Evolutionary conservation across 306 rosid genomes (phyloP), one percentile per base, ranked within the genome.

Genomic region (Styphnolobium japonicum): DNA sequence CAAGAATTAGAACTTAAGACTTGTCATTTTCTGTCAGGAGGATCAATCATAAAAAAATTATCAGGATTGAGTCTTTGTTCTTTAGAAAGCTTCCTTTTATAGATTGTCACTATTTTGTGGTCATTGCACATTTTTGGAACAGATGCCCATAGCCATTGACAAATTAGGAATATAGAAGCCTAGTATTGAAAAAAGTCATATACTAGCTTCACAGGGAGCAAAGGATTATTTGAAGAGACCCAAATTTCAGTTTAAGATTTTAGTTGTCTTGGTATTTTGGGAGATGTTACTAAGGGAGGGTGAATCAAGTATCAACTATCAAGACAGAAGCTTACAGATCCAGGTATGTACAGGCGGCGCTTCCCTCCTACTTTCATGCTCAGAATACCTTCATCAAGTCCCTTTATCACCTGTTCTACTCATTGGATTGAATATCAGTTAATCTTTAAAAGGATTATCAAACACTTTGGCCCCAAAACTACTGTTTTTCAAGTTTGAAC

Each of bases 371-470:
- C 76, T 87, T 88, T 94, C 98, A 94, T 94, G 87, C 83, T 85
- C 85, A 94, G 67, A 7, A 94, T 76, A 39, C 98, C 98, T 88
- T 94, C 98, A 83, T 94, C 98, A 73, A 94, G 98, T 78, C 98
- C 98, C 84, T 88, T 88, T 86, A 94, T 88, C 74, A 94, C 98
- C 98, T 94, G 93, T 87, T 86, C 63, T 53, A 81, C 78, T 70
- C 83, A 76, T 40, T 58, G 14, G 62, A 67, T 81, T 80, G 25
- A 65, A 68, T 53, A 74, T 64, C 79, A 74, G 65, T 78, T 75
- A 71, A 56, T 46, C 55, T 56, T 55, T 6, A 55, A 33, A 40
- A 48, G 65, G 43, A 39, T 22, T 43, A 14, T 68, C 11, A 39
- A 37, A 39, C 49, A 42, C 45, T 33, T 52, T 33, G 67, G 29